Evolutionary conservation across 805 yeast genomes (phyloP), one percentile per base, ranked within the genome.

Genomic region (Hanseniaspora nectarophila): DNA sequence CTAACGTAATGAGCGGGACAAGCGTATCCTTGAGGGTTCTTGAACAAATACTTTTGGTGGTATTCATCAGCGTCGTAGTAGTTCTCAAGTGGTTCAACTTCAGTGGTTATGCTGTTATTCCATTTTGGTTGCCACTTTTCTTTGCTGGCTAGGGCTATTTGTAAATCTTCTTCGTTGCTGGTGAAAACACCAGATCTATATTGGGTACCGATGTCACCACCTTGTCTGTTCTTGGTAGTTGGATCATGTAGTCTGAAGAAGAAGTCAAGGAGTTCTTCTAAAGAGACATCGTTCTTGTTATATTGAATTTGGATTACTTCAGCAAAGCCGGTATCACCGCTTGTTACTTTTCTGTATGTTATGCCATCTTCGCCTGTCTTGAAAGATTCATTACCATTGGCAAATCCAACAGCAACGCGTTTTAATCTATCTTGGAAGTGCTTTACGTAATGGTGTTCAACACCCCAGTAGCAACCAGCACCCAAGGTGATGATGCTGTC

Each of bases 31-130:
- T 70, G 67, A 2, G 96, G 95, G 64, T 90, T 87, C 61, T 78
- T 80, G 53, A 74, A 73, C 60, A 90, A 71, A 64, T 92, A 90
- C 56, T 74, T 62, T 64, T 90, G 97, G 65, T 90, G 98, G 65
- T 89, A 90, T 34, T 81, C 89, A 67, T 90, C 98, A n/a, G 97
- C 97, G 63, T 89, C 96, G 71, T 81, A 82, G 73, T 85, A 92
- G 54, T 71, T 72, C 47, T 70, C 63, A 43, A 87, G 73, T 8
- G 85, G 82, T 61, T 78, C 83, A 48, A 89, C 76, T 43, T 68
- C 69, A 1, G 97, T 88, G 43, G 70, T 82, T 26, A 92, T 82
- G 54, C 70, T 69, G 60, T 81, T 73, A 45, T 73, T 72, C 85
- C 90, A 92, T 54, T 76, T 73, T 53, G 76, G 75, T 63, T 88